Evolutionary conservation across 2,329 filamentous ascomycete species (phyloP), one percentile per base, ranked within the genome.

Genomic region (Fusarium sp.): DNA sequence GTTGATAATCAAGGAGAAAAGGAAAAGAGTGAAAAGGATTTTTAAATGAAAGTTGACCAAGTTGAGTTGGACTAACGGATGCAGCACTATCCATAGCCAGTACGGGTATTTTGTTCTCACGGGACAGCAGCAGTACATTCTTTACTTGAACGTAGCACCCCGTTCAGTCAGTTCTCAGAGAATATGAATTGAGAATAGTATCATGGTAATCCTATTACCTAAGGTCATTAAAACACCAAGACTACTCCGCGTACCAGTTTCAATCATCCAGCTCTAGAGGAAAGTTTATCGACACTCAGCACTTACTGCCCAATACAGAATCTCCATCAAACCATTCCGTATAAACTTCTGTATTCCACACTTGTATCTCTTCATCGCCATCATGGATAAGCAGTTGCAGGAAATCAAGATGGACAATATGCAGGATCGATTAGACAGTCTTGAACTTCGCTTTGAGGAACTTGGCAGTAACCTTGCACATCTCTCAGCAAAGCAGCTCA

Each of bases 401-500:
- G 4, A n/a, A 3, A 5, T 29, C 7, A 31, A 29, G 14, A 31
- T 29, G 10, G 19, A n/a, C 9, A 15, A 18, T 10, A 31, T 48
- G 19, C 27, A 48, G 21, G 45, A 48, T 48, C 27, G 45, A 8
- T 31, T 48, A 19, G 45, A n/a, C 9, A 48, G 27, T 4, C 45
- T 48, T 7, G 19, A 48, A n/a, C 19, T 18, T n/a, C 45, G 27
- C 7, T 7, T 48, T 0, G 27, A 48, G 27, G 45, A 31, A 11
- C 27, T 48, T 2, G 45, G 14, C 15, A 31, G 11, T 5, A 16
- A 8, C 14, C 10, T 31, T n/a, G 15, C 19, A 9, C 14, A 48
- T 5, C 27, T 31, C 6, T 10, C 14, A 2, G 7, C 27, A 0
- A 10, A n/a, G 5, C 45, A 29, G 19, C 10, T 48, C 27, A n/a